phyloP scores from a whole-genome alignment of 495 filamentous ascomycete genomes.

The Chaetomium fimeti region DNA sequence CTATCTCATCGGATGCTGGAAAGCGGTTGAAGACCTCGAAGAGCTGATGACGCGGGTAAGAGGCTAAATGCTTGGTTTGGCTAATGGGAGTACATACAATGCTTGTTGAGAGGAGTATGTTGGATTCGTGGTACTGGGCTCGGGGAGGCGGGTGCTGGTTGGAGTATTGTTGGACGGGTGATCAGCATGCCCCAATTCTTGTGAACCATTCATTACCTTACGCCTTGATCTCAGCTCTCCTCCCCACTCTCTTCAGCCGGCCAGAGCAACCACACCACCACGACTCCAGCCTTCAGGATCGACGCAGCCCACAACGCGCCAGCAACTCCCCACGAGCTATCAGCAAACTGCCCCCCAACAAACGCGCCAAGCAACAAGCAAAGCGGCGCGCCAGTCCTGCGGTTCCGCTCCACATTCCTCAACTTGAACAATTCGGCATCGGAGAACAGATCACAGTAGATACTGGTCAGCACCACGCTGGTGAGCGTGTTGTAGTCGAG shows the following conservation, averaged over 20 bases:
- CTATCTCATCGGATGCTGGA: too few species aligned
- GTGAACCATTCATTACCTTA: too few species aligned
- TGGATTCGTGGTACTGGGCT: too few species aligned
- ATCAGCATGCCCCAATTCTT: too few species aligned
- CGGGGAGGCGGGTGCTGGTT: too few species aligned
- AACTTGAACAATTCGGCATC: constrained; percentile 55
- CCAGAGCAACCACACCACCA: constrained; percentile 60
- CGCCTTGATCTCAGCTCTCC: neutral
- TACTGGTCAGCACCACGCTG: constrained; percentile 68
- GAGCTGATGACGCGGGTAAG: too few species aligned
- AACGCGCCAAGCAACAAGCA: constrained; percentile 60
- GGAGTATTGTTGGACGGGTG: too few species aligned
- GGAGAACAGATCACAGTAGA: constrained; percentile 70
- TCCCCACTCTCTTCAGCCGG: constrained; percentile 24
- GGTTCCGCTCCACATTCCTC: constrained; percentile 57
- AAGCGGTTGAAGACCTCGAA: too few species aligned
- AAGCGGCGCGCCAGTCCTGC: constrained; percentile 56
- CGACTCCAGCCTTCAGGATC: constrained; percentile 51
- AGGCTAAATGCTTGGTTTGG: too few species aligned
- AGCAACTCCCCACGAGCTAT: constrained; percentile 55
- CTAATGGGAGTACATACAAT: too few species aligned
- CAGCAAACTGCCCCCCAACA: constrained; percentile 57
- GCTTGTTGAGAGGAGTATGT: too few species aligned
- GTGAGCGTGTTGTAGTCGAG: constrained; percentile 61
- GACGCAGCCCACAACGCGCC: constrained; percentile 65